Conservation (phyloP, 2,329 filamentous ascomycete genomes). For the Botrytis byssoidea region DNA sequence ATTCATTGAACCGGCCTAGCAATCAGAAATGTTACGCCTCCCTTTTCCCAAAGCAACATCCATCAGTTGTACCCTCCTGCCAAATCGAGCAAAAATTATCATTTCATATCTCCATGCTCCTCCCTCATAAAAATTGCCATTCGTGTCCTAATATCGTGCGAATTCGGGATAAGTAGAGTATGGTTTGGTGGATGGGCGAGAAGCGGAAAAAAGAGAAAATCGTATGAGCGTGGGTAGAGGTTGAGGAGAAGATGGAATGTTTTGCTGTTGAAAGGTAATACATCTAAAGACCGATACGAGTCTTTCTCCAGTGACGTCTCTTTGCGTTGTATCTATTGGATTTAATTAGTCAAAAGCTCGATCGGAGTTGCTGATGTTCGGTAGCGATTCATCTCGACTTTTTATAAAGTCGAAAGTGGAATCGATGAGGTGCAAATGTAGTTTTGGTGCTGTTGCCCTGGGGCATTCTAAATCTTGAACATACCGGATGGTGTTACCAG, state of each 20-base stretch:
- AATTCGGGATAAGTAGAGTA: conserved; percentile 18
- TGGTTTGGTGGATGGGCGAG: conserved; percentile 20
- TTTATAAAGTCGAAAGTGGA: neutral
- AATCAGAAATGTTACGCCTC: conserved; percentile 21
- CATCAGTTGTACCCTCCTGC: conserved; percentile 18
- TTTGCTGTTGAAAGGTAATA: conserved; percentile 43
- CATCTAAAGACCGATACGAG: conserved; percentile 94
- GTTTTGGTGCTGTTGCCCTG: neutral
- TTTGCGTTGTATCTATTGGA: conserved; percentile 94
- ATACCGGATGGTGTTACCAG: conserved; percentile 99
- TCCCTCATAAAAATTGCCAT: conserved; percentile 17
- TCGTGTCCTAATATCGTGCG: conserved; percentile 19
- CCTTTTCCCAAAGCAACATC: conserved; percentile 18
- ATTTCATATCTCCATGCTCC: conserved; percentile 21
- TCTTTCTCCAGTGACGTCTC: conserved; percentile 99
- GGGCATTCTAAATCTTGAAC: conserved; percentile 15
- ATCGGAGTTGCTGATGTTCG: neutral
- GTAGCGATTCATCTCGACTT: neutral
- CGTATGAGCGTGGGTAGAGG: conserved; percentile 16
- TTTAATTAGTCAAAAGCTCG: conserved; percentile 18
- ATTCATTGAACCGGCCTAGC: conserved; percentile 18
- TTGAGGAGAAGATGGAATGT: conserved; percentile 21
- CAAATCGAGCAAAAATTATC: conserved; percentile 20
- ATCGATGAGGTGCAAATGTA: neutral
- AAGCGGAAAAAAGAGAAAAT: conserved; percentile 21